phyloP scores from a whole-genome alignment of 257 asterid species.

The Leptodermis oblonga region DNA sequence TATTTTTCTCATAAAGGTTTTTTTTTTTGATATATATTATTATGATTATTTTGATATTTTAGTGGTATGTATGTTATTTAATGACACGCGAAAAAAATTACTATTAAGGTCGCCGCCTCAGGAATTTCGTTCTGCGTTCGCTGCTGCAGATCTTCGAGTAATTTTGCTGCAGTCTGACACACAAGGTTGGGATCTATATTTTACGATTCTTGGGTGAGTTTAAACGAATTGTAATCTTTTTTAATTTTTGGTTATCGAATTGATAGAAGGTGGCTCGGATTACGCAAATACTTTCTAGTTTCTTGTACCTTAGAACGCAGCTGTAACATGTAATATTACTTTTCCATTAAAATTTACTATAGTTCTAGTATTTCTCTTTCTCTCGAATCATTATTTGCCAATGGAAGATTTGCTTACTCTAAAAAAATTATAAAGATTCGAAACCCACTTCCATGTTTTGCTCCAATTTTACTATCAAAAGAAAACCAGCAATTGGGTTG shows the following conservation, averaged over 20 bases:
- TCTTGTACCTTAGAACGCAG: constrained; percentile 27
- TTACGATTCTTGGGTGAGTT: constrained; percentile 10
- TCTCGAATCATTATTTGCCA: background rate
- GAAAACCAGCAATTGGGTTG: too few relatives aligned
- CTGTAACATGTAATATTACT: constrained; percentile 20
- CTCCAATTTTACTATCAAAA: too few relatives aligned
- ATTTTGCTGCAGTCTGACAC: constrained; percentile 5
- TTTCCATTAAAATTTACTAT: background rate
- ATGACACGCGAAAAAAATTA: too few relatives aligned
- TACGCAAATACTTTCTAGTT: constrained; percentile 19
- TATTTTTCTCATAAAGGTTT: too few relatives aligned
- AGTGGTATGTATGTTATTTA: too few relatives aligned
- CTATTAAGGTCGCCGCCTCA: too few relatives aligned
- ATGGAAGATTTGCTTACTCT: background rate
- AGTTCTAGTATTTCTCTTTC: background rate
- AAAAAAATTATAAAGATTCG: too few relatives aligned
- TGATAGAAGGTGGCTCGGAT: constrained; percentile 14
- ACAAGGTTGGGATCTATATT: constrained; percentile 18
- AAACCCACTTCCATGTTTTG: too few relatives aligned
- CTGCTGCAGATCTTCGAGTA: too few relatives aligned
- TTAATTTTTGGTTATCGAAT: constrained; percentile 9
- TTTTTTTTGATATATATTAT: too few relatives aligned
- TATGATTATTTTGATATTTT: too few relatives aligned
- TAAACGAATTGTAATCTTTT: constrained; percentile 13
- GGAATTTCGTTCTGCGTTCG: too few relatives aligned